Base-by-base conservation (phyloP, 2,329 filamentous ascomycete species). In the Arthrobotrys musiformis region DNA sequence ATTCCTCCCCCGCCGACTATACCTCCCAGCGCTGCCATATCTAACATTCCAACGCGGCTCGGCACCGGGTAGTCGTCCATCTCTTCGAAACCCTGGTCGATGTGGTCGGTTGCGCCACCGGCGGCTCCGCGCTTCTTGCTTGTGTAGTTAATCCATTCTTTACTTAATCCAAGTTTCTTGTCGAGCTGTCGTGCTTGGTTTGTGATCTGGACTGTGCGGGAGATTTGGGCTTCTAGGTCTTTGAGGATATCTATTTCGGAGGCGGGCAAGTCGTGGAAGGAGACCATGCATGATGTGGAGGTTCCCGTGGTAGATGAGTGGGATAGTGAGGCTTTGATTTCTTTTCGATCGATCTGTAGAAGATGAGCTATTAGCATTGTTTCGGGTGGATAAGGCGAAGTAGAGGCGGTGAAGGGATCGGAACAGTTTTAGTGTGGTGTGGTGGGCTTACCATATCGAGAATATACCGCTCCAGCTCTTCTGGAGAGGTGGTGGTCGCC, bases 91-190 rank as follows among this genome's bases (percentile, higher is more conserved):
- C 73, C 73, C n/a, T 77, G 73, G 33, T 77, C 73, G 8, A 54
- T 30, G 40, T 70, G 66, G 19, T 70, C 73, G 22, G 35, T 37
- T 17, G 73, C 62, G 13, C 54, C 50, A n/a, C 63, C 54, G 8
- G 50, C 40, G 5, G 48, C 66, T 33, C 63, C 50, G 17, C 73
- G 73, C 19, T 52, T 61, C 77, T 85, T 87, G 80, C 85, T 86
- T 62, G 86, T 74, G 61, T 85, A 84, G 48, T 89, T 87, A 33
- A 89, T 83, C 79, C 88, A 89, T 81, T 90, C 89, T 79, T 86
- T 88, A 68, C 85, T 87, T 46, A 91, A 81, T 46, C 86, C 87
- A 60, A 90, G 81, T 17, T 86, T 86, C 64, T 86, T 85, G 78
- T 90, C 88, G 15, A 86, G 86, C 73, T 87, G 85, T 79, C 85